Percentiles rank a stretch among this genome's conserved stretches.
These are phyloP conservation scores for Phytophthora meadii DNA, from an alignment of 352 stramenopile species.

Conservation along the genomic window DNA sequence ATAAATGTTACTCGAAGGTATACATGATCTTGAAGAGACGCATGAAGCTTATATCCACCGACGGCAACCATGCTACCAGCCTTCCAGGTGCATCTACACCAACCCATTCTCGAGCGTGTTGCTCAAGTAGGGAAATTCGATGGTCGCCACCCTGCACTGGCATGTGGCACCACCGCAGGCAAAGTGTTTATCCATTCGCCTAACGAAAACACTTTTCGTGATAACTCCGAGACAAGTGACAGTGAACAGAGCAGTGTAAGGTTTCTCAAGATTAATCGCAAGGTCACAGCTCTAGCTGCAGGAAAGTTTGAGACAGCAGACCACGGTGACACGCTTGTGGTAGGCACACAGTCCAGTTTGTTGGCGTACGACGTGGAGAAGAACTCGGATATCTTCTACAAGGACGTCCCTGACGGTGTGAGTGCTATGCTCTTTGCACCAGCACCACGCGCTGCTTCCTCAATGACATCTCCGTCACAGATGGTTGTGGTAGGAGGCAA, in stretches of 20 bases:
- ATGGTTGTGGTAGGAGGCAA: conserved; percentile 94
- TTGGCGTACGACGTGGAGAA: conserved; percentile 94
- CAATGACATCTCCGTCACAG: conserved; percentile 38
- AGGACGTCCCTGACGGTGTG: conserved; percentile 87
- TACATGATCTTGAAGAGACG: conserved; percentile 37
- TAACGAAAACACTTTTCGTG: conserved; percentile 69
- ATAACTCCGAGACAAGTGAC: conserved; percentile 41
- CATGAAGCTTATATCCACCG: neutral
- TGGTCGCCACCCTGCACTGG: conserved; percentile 76
- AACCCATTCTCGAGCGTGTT: conserved; percentile 80
- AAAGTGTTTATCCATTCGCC: conserved; percentile 94
- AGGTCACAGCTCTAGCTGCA: conserved; percentile 81
- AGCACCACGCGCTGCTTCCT: conserved; percentile 34
- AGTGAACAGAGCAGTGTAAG: conserved; percentile 61
- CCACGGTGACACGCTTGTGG: conserved; percentile 81
- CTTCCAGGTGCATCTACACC: conserved; percentile 85
- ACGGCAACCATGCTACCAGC: conserved; percentile 62
- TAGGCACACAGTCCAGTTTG: conserved; percentile 91
- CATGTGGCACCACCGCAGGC: conserved; percentile 86
- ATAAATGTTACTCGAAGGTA: conserved; percentile 34
- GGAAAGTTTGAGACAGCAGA: conserved; percentile 74
- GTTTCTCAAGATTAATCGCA: conserved; percentile 94
- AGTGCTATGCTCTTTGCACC: conserved; percentile 85
- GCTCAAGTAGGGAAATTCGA: conserved; percentile 85
- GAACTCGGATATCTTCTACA: conserved; percentile 95